Base-by-base conservation (phyloP, 305 asterid species). In the Fraxinus sp. region DNA sequence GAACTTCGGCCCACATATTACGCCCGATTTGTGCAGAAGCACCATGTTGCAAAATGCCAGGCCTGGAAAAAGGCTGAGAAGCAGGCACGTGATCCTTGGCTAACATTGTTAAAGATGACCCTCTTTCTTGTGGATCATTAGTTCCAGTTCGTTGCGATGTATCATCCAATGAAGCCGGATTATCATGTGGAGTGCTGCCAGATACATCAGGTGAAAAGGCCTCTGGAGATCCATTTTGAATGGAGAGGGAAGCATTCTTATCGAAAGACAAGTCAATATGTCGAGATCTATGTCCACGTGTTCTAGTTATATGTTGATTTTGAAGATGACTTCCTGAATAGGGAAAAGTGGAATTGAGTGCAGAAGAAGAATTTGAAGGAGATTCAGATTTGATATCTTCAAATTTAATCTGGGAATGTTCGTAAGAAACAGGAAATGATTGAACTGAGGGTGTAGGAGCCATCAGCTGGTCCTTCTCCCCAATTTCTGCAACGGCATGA, bases 301-400 rank as follows among this genome's bases (percentile, higher is more conserved):
- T 78, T 81, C 87, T 86, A 64, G 83, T 75, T 74, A 75, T 83
- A 62, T 88, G 92, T 78, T 87, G 89, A 83, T 84, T 81, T 78
- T 87, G 92, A 84, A 89, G 84, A 37, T 87, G 91, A 82, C 86
- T 90, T 89, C 86, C 86, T 7, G 86, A 71, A 82, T 83, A 77
- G 11, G 87, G 89, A 83, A 82, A 82, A 79, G 85, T 92, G 85
- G 92, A 85, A 87, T 79, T 79, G 76, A 81, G 84, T 18, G 89
- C 81, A 33, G 89, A 85, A 79, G 90, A 79, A 68, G 84, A 84
- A 83, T 89, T 93, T 72, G 91, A 93, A 71, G 86, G 59, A 77
- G 64, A 78, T 82, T 86, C 85, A 80, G 88, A 77, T 87, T 87
- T 87, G 71, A 81, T 84, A 79, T 80, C 85, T 81, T 80, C 86